phyloP scores from a whole-genome alignment of 495 filamentous ascomycete genomes.

The Letharia lupina region DNA sequence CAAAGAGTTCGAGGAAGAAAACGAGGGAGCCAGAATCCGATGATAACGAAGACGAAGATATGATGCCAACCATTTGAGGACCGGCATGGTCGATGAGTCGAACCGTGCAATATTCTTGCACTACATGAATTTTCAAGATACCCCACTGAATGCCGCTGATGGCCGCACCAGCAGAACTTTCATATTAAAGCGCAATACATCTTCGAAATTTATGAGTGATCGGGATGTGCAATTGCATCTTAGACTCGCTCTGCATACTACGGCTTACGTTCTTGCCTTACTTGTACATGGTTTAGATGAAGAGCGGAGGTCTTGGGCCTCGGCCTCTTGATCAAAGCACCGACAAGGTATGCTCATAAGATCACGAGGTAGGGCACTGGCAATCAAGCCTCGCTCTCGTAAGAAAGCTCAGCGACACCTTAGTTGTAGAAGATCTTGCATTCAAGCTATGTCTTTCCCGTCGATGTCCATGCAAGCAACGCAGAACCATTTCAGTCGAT shows the following conservation, averaged over 20 bases:
- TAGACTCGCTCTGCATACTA: background rate
- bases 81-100: background rate
- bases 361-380: conserved; percentile 38
- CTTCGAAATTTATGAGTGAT: background rate
- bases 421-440: conserved; percentile 55
- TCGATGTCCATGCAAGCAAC: conserved; percentile 32
- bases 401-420: conserved; percentile 85
- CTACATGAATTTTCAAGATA: conserved; percentile 2
- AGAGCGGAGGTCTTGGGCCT: background rate
- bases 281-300: background rate
- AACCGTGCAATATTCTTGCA: background rate
- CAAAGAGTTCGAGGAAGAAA: background rate
- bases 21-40: conserved; percentile 11
- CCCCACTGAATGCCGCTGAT: background rate
- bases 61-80: conserved; percentile 32
- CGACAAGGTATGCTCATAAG: background rate
- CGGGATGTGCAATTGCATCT: background rate
- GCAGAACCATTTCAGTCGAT: background rate
- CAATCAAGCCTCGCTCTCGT: conserved; percentile 82
- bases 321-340: background rate
- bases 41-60: conserved; percentile 27
- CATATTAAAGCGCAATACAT: background rate
- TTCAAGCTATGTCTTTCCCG: conserved; percentile 37
- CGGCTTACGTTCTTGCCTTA: background rate
- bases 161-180: background rate